phyloP scores from a whole-genome alignment of 805 yeast species.

The Myxozyma mucilagina region DNA sequence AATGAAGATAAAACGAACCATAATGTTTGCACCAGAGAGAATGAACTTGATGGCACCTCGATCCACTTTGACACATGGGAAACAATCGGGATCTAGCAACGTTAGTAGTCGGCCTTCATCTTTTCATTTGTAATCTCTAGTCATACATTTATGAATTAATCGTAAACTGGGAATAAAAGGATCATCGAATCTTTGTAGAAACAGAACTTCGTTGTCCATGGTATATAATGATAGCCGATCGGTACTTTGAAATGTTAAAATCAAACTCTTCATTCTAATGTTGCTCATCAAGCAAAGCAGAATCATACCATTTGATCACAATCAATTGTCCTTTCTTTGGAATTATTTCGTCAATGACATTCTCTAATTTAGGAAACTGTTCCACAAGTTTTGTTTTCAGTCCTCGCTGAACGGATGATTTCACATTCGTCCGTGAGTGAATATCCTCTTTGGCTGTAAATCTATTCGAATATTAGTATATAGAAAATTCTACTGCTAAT shows the following conservation, averaged over 20 bases:
- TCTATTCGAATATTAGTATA: not conserved
- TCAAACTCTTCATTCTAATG: too few species aligned
- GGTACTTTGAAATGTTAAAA: conserved; percentile 45
- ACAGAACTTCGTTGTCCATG: conserved; percentile 69
- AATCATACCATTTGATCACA: conserved; percentile 65
- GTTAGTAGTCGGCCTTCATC: not conserved
- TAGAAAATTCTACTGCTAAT: too few species aligned
- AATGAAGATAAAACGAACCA: conserved; percentile 54
- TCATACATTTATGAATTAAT: conserved; percentile 64
- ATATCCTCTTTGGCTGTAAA: conserved; percentile 69
- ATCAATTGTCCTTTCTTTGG: conserved; percentile 87
- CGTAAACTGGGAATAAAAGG: conserved; percentile 73
- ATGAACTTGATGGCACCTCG: conserved; percentile 96
- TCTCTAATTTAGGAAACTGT: conserved; percentile 74
- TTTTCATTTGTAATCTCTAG: not conserved
- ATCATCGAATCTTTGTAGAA: conserved; percentile 78
- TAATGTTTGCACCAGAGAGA: conserved; percentile 91
- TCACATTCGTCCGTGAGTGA: conserved; percentile 86
- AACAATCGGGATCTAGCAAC: conserved; percentile 59
- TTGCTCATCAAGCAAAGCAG: not conserved
- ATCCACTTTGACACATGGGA: conserved; percentile 87
- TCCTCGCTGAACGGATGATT: conserved; percentile 92
- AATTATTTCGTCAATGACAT: conserved; percentile 72
- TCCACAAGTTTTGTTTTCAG: conserved; percentile 69
- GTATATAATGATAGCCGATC: conserved; percentile 77